These are phyloP conservation scores for Ustilago cynodontis DNA, from an alignment of 1,284 basidiomycete species.

Conservation along the genomic window DNA sequence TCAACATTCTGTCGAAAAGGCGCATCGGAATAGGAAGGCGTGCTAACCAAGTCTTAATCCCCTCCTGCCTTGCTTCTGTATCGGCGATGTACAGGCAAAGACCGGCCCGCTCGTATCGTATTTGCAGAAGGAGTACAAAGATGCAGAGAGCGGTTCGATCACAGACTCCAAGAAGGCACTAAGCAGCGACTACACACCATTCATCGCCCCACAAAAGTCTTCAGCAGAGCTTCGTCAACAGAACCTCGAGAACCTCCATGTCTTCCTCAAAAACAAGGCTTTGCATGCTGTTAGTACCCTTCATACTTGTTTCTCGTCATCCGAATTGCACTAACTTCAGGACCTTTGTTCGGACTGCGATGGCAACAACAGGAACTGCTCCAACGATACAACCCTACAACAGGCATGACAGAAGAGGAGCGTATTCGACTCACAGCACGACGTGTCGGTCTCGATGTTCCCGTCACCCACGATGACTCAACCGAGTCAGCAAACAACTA, in stretches of 20 bases:
- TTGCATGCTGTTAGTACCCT: conserved; percentile 73
- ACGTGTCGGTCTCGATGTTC: conserved; percentile 79
- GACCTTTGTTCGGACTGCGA: conserved; percentile 73
- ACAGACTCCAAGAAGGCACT: conserved; percentile 1
- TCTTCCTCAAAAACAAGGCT: conserved; percentile 80
- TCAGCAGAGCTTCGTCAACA: conserved; percentile 30
- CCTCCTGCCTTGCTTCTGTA: not conserved
- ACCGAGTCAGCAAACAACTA: conserved; percentile 24
- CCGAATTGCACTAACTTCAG: no score
- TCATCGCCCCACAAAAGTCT: conserved; percentile 33
- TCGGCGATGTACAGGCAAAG: conserved; percentile 23
- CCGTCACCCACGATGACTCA: conserved; percentile 33
- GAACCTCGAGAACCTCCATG: conserved; percentile 75
- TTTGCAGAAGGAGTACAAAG: conserved; percentile 35
- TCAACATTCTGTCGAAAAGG: not conserved
- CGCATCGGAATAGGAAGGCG: no score
- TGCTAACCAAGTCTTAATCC: not conserved
- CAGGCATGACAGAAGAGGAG: conserved; percentile 82
- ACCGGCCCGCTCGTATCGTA: conserved; percentile 36
- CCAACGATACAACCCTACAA: conserved; percentile 82
- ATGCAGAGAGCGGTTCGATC: conserved; percentile 1
- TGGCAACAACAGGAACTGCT: conserved; percentile 73
- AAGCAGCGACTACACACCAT: conserved; percentile 25
- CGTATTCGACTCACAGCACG: conserved; percentile 84
- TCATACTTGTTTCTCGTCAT: no score